phyloP scores from a whole-genome alignment of 1,139 yeast species.

The Lodderomyces theae region DNA sequence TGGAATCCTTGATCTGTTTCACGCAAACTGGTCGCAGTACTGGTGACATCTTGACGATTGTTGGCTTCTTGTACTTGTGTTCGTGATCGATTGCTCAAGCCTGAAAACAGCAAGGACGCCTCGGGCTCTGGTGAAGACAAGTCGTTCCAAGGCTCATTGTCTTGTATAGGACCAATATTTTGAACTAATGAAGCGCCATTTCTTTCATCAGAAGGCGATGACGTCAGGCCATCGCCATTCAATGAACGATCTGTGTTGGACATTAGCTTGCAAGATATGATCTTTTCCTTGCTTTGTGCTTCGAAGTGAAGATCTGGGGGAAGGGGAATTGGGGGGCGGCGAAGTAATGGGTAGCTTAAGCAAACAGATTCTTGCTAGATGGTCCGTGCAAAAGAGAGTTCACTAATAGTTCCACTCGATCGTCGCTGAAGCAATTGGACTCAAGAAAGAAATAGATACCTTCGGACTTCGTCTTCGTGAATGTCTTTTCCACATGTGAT shows the following conservation, averaged over 20 bases:
- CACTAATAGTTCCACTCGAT: too few relatives aligned
- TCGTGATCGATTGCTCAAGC: neutral
- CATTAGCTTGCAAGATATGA: too few relatives aligned
- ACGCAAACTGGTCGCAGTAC: too few relatives aligned
- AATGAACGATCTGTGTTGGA: neutral
- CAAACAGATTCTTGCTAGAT: neutral
- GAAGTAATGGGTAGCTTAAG: too few relatives aligned
- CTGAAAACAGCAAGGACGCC: constrained; percentile 1
- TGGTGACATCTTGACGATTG: too few relatives aligned
- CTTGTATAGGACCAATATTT: neutral
- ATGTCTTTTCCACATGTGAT: too few relatives aligned
- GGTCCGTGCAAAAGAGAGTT: neutral
- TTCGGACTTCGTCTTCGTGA: too few relatives aligned
- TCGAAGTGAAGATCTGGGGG: too few relatives aligned
- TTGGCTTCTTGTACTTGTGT: neutral
- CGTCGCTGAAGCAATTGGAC: too few relatives aligned
- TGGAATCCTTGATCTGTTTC: neutral
- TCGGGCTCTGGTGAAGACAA: constrained; percentile 9
- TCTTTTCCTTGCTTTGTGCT: too few relatives aligned
- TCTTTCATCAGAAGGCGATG: neutral
- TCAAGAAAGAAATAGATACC: too few relatives aligned
- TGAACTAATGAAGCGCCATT: neutral
- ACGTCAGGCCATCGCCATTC: neutral
- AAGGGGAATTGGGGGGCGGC: too few relatives aligned
- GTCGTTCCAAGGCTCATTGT: constrained; percentile 4